Evolutionary conservation across 768 basidiomycete genomes (phyloP).

Genomic region (Rickenella mellea): DNA sequence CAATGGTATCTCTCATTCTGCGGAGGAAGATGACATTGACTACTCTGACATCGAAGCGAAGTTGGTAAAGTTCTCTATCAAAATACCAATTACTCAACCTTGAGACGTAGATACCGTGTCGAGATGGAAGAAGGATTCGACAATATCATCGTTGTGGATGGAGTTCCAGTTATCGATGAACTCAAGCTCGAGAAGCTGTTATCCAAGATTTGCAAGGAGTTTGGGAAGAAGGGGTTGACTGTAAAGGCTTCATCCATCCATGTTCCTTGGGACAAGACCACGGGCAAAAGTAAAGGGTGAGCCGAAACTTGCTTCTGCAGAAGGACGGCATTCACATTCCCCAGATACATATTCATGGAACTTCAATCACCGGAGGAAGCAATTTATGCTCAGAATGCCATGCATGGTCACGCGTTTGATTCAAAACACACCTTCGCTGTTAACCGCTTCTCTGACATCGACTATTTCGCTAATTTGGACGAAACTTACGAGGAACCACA

Average conservation of each 20-base stretch:
- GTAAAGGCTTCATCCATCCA: conserved; percentile 72
- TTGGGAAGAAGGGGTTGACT: conserved; percentile 68
- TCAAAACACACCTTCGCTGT: conserved; percentile 76
- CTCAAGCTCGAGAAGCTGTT: conserved; percentile 77
- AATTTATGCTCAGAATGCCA: conserved; percentile 47
- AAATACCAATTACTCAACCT: conserved; percentile 1
- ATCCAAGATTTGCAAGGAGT: conserved; percentile 74
- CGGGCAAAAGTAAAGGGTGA: conserved; percentile 89
- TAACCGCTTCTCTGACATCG: conserved; percentile 86
- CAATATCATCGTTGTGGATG: conserved; percentile 87
- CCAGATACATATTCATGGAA: conserved; percentile 78
- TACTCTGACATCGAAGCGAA: conserved; percentile 84
- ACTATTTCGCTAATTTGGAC: conserved; percentile 66
- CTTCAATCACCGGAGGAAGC: conserved; percentile 65
- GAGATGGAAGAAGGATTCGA: conserved; percentile 82
- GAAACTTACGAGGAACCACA: conserved; percentile 74
- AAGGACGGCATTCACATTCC: not conserved
- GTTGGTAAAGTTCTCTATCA: conserved; percentile 28
- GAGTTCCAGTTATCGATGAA: conserved; percentile 82
- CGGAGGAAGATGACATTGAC: conserved; percentile 63
- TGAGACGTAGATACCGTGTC: conserved; percentile 68
- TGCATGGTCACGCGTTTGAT: conserved; percentile 81
- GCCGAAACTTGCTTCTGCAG: conserved; percentile 11
- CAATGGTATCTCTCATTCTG: conserved; percentile 19
- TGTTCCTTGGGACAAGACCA: conserved; percentile 80